Base-by-base conservation (phyloP, 805 yeast genomes). In the Brettanomyces sp. region DNA sequence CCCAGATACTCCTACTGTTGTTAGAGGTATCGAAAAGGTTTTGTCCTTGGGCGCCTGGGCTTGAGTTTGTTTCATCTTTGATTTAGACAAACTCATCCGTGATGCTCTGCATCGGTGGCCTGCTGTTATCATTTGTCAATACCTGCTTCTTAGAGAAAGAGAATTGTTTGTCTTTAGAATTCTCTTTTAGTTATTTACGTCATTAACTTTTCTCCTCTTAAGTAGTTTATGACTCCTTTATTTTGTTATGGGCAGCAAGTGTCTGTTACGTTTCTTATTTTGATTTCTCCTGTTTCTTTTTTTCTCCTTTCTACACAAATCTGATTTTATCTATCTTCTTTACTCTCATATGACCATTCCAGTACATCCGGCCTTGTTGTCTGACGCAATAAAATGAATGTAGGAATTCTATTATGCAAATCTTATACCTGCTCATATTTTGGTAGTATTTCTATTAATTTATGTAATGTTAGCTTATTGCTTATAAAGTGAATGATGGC, bases 1-100 rank as follows among this genome's bases (percentile, higher is more conserved):
- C 96, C 99, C 99, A 69, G 96, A 90, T 67, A 76, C 86, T 47
- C 91, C 86, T 62, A 79, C 89, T 54, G 85, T 93, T 59, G 78
- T 85, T 63, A 84, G 89, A 77, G 97, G 89, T 56, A 76, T 77
- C 56, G 86, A 81, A 71, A 84, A 83, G 68, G 90, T 82, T 41
- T 73, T 85, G 67, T 79, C 87, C 45, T 72, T 83, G 50, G 66
- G 66, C 50, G 67, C 61, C 53, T 61, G 56, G 55, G 64, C 64
- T 8, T 36, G 18, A 14, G 38, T 36, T 36, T 8, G 38, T 36
- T 36, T 12, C 8, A 14, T 7, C 18, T 28, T 28, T 28, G 11
- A 28, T 7, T 28, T 28, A 28, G 32, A 6, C 32, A 2, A 9
- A 9, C 11, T 28, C 32, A 7, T 28, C 32, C 32, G 32, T 28